Base-by-base conservation (phyloP, 305 asterid genomes). In the Stenogyne calaminthoides region DNA sequence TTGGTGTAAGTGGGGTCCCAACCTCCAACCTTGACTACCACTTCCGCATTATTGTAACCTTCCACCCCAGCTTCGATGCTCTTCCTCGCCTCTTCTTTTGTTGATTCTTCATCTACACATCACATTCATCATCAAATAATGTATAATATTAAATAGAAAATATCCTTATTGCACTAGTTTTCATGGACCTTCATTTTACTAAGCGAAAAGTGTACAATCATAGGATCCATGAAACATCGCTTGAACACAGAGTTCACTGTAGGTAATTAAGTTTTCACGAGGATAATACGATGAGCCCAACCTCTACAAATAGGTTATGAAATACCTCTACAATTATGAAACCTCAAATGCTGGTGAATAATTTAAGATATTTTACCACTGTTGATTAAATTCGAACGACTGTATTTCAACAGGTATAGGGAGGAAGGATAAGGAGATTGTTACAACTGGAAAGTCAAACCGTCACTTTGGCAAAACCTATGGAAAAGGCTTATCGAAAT, bases 1-100 rank as follows among this genome's bases (percentile, higher is more conserved):
- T 91, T 91, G 60, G 96, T 82, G 83, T 88, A 82, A 62, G 77
- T 79, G 20, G 84, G 60, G 64, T 93, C 95, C 97, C 97, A 93
- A 52, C 91, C 96, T 36, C 84, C 83, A 18, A 89, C 80, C 84
- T 91, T 93, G 68, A 91, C 91, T 6, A 91, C 88, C 44, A 88
- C 94, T 74, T 93, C 97, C 0, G 98, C 93, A 54, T 91, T 91
- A 5, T 82, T 57, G 77, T 88, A 93, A 59, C 91, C 97, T 71
- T 56, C 84, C 40, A 39, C 22, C 57, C 87, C 85, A 54, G 80
- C 86, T 85, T 77, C 67, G 57, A 87, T 75, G 74, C 82, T 77
- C 80, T 75, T 88, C 78, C 74, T 84, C 14, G 87, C 88, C 80
- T 91, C 96, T 80, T 89, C 92, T 82, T 84, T 89, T 9, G 93